These are phyloP conservation scores for Chaetomium globosum DNA, from an alignment of 2,329 filamentous ascomycete species.

Conservation along the genomic window DNA sequence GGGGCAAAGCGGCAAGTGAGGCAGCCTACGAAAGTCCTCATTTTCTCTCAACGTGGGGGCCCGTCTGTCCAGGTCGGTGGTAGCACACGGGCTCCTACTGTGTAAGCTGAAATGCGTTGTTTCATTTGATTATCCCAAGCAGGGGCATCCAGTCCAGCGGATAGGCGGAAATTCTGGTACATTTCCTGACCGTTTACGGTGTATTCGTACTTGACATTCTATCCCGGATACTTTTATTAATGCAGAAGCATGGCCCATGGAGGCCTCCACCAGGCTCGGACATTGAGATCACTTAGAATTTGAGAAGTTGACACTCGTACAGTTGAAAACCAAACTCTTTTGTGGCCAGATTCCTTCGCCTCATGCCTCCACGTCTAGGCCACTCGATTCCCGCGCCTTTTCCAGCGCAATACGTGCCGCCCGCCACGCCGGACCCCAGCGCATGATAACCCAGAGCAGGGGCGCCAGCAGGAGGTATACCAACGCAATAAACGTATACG, in stretches of 20 bases:
- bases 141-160: not conserved
- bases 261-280: too few relatives aligned
- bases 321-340: not conserved
- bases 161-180: not conserved
- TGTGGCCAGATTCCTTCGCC: not conserved
- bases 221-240: not conserved
- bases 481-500: conserved; percentile 52
- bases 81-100: not conserved
- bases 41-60: not conserved
- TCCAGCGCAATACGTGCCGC: conserved; percentile 14
- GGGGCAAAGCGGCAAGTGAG: not conserved
- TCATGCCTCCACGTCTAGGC: not conserved
- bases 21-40: not conserved
- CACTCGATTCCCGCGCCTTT: conserved; percentile 9
- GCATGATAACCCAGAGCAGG: conserved; percentile 17
- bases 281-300: not conserved
- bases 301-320: not conserved
- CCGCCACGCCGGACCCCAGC: conserved; percentile 21
- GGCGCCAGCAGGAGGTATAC: conserved; percentile 48
- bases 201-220: not conserved
- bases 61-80: not conserved
- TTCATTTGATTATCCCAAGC: not conserved
- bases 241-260: not conserved
- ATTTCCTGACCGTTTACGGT: not conserved
- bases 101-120: not conserved